Base-by-base conservation (phyloP, 768 basidiomycete species). In the Amanita subjunquillea region DNA sequence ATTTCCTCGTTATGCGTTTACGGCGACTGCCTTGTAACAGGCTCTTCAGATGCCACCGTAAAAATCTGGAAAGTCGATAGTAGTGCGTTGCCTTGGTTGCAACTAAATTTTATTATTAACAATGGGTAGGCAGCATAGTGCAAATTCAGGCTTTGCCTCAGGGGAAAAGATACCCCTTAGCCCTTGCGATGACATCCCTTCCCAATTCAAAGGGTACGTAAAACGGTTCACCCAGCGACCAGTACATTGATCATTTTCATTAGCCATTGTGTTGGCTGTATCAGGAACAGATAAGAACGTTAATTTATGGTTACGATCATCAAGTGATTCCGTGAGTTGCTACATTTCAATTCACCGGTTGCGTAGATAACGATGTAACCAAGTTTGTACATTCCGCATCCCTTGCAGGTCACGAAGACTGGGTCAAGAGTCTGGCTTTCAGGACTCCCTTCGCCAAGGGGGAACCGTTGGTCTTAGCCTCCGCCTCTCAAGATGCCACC, bases 401-500 rank as follows among this genome's bases (percentile, higher is more conserved):
- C 0, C 71, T 90, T 45, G 69, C 78, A 10, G 96, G 96, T 2
- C 96, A 99, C 61, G 90, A 96, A 73, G 95, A 99, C 61, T 99
- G 96, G 96, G 77, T 98, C 50, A 82, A 87, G 50, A 75, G 82
- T 55, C 77, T 98, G 36, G 76, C 83, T 2, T 92, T 97, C 65
- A 72, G 72, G 42, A 40, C 59, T 0, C 67, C 73, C 9, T 43
- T 51, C 15, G 56, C 60, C 4, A 55, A 63, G 3, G 61, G 65
- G 1, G 69, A 74, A n/a, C 68, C 74, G 29, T 72, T 97, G 6
- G 63, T 87, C 0, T 73, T 99, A 36, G 94, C 96, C 1, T 94
- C 93, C 22, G 96, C 92, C 1, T 94, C 93, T 7, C 96, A 98
- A 68, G 96, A 99, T 63, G 82, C 83, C 6, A 94, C 89, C 27